Evolutionary conservation across 2,329 filamentous ascomycete species (phyloP), one percentile per base, ranked within the genome.

Genomic region (Ophiostoma triangulosporum): DNA sequence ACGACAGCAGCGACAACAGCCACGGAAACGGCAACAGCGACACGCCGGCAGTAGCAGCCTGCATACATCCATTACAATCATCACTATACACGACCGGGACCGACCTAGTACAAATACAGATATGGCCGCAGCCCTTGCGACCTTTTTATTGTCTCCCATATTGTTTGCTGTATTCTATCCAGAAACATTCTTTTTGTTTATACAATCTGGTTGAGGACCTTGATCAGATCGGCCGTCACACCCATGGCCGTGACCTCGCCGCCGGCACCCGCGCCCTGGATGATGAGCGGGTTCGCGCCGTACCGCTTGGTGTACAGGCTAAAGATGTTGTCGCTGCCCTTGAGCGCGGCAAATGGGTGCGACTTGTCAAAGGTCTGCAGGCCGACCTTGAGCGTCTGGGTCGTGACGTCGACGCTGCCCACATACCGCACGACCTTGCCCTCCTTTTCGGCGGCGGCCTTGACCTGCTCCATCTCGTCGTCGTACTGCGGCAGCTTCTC

Each of bases 271-370:
- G 88, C 89, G 56, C 93, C 93, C 72, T 97, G 91, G 58, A 98
- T 81, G 65, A 96, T 95, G 58, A 98, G n/a, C 43, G 93, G 90
- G 69, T 91, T 94, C 65, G 75, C 78, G 55, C 89, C 89, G 65
- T 98, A 98, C 63, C 93, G 79, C 75, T 94, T 86, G 6, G 93
- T 98, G 71, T 96, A 95, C 75, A 98, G 96, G 74, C 84, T 95
- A 66, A 98, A 95, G 66, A 98, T 95, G 73, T 98, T 98, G 67
- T 97, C 93, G 68, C 90, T 97, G 33, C 93, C 93, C 77, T 95
- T 95, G 55, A 98, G 76, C 48, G 86, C 85, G 14, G 93, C 93
- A 70, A 98, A 96, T 12, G 93, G 87, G 65, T 94, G 88, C 57
- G 85, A 86, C 61, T 80, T 81, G 60, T 95, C 89, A 62, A 89